These are phyloP conservation scores for Ichthyophthirius multifiliis DNA, from an alignment of 169 alveolate species.

Conservation along the genomic window DNA sequence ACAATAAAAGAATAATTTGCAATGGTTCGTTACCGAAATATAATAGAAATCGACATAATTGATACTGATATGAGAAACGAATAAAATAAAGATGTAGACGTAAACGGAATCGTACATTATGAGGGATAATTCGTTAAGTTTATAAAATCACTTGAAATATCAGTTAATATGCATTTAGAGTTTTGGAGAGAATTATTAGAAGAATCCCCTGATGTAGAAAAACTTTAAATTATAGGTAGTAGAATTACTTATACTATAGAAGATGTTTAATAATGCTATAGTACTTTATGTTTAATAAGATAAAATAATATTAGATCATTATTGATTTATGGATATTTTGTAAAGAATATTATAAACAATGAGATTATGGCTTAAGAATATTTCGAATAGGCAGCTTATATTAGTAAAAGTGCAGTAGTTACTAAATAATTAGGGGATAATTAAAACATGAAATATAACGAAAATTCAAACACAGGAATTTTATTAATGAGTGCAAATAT, in stretches of 20 bases:
- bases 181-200: slow-evolving; percentile 46
- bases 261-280: neutral
- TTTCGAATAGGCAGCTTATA: slow-evolving; percentile 18
- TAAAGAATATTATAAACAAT: neutral
- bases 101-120: neutral
- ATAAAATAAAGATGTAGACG: neutral
- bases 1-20: slow-evolving; percentile 11
- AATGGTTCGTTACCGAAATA: neutral
- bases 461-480: slow-evolving; percentile 32
- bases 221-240: slow-evolving; percentile 23
- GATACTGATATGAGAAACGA: slow-evolving; percentile 10
- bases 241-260: slow-evolving; percentile 22
- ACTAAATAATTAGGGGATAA: slow-evolving; percentile 15
- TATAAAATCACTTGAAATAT: slow-evolving; percentile 1
- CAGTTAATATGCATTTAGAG: slow-evolving; percentile 32
- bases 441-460: slow-evolving; percentile 18
- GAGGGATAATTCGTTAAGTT: slow-evolving; percentile 19
- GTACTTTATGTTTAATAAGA: slow-evolving; percentile 1
- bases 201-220: slow-evolving; percentile 41
- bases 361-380: neutral
- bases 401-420: neutral
- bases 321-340: slow-evolving; percentile 19
- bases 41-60: neutral
- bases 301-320: slow-evolving; percentile 30
- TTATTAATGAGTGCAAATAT: neutral